Percentiles rank a stretch among this genome's conserved stretches.
Evolutionary conservation across 2,329 filamentous ascomycete species (phyloP).

Genomic region (Sclerotinia trifoliorum): DNA sequence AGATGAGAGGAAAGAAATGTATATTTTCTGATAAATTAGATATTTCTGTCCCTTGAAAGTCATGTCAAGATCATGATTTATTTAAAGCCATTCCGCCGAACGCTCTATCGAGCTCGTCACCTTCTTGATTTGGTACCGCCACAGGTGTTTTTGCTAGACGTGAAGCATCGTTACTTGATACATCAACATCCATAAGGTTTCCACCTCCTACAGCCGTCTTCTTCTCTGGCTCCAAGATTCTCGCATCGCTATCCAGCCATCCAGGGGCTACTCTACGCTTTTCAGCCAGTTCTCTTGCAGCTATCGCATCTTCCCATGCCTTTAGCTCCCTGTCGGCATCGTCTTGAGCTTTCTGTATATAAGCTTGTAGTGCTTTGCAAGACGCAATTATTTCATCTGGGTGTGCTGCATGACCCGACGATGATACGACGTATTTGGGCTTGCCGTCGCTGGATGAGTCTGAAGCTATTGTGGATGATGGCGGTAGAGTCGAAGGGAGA

Average conservation of each 20-base stretch:
- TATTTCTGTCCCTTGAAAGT: background rate
- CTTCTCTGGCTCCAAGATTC: constrained; percentile 67
- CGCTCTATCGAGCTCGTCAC: constrained; percentile 52
- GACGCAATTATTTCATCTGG: constrained; percentile 82
- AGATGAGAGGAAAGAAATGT: background rate
- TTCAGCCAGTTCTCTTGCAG: constrained; percentile 68
- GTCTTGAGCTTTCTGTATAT: constrained; percentile 67
- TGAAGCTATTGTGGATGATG: constrained; percentile 59
- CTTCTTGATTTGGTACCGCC: constrained; percentile 46
- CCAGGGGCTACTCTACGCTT: constrained; percentile 77
- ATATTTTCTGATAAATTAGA: background rate
- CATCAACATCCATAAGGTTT: constrained; percentile 39
- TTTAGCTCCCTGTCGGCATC: constrained; percentile 67
- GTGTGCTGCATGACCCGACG: constrained; percentile 77
- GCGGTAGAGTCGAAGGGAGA: constrained; percentile 82
- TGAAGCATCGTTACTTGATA: constrained; percentile 38
- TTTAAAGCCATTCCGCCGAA: constrained; percentile 50
- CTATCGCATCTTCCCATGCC: constrained; percentile 67
- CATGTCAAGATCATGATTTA: constrained; percentile 24
- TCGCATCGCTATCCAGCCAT: constrained; percentile 73
- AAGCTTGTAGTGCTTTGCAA: constrained; percentile 73
- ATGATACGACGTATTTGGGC: constrained; percentile 72
- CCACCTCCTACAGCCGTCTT: constrained; percentile 30
- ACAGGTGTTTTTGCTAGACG: constrained; percentile 39
- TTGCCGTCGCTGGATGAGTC: constrained; percentile 47